Percentiles rank a stretch among this genome's conserved stretches.
phyloP scores from a whole-genome alignment of 2,329 filamentous ascomycete species.

The Colletotrichum sp. region DNA sequence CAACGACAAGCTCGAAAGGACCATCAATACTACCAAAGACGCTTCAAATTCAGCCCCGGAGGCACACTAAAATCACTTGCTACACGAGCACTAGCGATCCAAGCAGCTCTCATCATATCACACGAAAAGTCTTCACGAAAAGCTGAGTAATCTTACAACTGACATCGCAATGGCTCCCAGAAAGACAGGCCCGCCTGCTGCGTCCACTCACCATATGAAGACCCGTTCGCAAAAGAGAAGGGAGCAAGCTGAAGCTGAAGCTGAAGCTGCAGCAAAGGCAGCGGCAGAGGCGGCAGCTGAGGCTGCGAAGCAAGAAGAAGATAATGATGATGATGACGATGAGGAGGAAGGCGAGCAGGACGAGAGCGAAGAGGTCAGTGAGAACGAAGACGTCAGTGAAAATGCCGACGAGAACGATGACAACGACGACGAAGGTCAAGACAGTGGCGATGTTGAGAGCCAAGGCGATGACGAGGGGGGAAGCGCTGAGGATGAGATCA shows the following conservation, averaged over 20 bases:
- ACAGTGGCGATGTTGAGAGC: not conserved
- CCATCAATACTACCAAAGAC: not conserved
- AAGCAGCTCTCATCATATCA: not conserved
- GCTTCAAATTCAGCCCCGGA: not conserved
- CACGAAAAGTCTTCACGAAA: accelerated
- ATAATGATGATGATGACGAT: not conserved
- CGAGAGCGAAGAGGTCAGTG: not conserved
- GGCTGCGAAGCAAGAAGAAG: not conserved
- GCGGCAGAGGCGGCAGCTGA: not conserved
- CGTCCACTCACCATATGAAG: not conserved
- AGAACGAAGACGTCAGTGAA: not conserved
- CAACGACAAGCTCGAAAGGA: not conserved
- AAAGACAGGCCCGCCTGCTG: not conserved
- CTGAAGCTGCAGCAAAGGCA: not conserved
- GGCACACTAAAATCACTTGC: not conserved
- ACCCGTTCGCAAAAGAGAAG: not conserved
- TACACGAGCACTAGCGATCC: accelerated
- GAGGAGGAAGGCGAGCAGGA: not conserved
- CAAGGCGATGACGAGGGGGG: not conserved
- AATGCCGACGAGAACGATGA: not conserved
- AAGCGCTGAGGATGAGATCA: not conserved
- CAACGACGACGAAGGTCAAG: not conserved
- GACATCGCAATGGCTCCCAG: not conserved
- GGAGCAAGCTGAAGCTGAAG: not conserved
- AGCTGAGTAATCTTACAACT: not conserved